Conservation (phyloP, 805 yeast species). For the Wilhelminamyces savonicus region DNA sequence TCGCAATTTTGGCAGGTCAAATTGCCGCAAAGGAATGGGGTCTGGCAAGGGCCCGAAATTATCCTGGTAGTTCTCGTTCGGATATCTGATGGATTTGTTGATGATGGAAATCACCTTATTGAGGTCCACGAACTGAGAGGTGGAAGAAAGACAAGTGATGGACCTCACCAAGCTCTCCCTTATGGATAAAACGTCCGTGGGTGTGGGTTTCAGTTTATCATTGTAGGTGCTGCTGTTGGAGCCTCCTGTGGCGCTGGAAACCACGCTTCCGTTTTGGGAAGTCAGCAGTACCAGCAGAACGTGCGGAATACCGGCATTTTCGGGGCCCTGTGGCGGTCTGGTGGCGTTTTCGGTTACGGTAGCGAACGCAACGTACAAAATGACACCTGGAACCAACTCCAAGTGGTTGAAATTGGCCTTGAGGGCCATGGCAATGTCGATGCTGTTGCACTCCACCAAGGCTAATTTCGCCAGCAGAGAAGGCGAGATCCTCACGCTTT, state of each 20-base stretch:
- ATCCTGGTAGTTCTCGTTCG: conserved; percentile 43
- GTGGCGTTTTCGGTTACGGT: conserved; percentile 42
- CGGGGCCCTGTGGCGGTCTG: conserved; percentile 3
- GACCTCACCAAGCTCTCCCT: conserved; percentile 14
- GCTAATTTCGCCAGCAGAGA: conserved; percentile 17
- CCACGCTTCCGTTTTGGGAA: too few relatives aligned
- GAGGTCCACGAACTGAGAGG: conserved; percentile 15
- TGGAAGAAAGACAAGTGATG: conserved; percentile 9
- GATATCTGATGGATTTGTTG: conserved; percentile 21
- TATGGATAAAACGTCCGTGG: conserved; percentile 19
- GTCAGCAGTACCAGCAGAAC: too few relatives aligned
- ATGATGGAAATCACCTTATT: conserved; percentile 41
- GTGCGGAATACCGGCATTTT: too few relatives aligned
- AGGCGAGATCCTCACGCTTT: conserved; percentile 40
- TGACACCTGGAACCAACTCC: conserved; percentile 74
- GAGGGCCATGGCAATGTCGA: conserved; percentile 76
- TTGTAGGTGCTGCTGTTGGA: too few relatives aligned
- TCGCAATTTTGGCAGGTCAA: conserved; percentile 82
- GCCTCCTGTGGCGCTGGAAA: too few relatives aligned
- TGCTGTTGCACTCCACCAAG: conserved; percentile 63
- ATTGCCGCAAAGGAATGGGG: conserved; percentile 58
- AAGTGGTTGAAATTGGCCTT: conserved; percentile 73
- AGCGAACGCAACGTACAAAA: conserved; percentile 80
- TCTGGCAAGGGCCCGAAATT: conserved; percentile 76
- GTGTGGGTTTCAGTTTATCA: conserved; percentile 7